Base-by-base conservation (phyloP, 1,284 basidiomycete genomes). In the Puccinia polysora region DNA sequence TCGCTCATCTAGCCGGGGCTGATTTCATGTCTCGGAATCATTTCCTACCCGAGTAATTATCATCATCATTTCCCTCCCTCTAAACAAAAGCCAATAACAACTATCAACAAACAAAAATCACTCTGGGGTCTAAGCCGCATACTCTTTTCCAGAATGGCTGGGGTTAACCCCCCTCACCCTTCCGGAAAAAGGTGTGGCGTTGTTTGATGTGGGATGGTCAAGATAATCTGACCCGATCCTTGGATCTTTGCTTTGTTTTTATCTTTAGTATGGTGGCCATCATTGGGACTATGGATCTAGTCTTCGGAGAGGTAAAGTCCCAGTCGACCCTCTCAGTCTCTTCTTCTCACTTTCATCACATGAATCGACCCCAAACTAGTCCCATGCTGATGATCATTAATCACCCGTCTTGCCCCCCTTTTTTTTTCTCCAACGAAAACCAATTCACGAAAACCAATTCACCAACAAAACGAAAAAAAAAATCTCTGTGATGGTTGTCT, bases 1-100 rank as follows among this genome's bases (percentile, higher is more conserved):
- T 96, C 77, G 90, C 92, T 38, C 92, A 95, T 81, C 84, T 95
- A 76, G 90, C 89, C 60, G 92, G 91, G 43, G 84, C 90, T 4
- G 93, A 96, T 81, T 95, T 96, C 79, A 94, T 96, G 89, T 91
- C 90, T 87, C 87, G 89, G 30, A 71, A 74, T 58, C 69, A 71
- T 47, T 71, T 71, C 55, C 38, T 71, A 34, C 69, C 69, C 20
- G 65, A 68, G 65, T 68, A 45, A n/a, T 12, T 32, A 52, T 30
- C 25, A 7, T 30, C 12, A n/a, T 52, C 8, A 4, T 50, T 36
- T 23, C 14, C 47, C 20, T 60, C 34, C n/a, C n/a, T 60, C 40
- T 4, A n/a, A n/a, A n/a, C n/a, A n/a, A n/a, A n/a, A n/a, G n/a
- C n/a, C n/a, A n/a, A n/a, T n/a, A n/a, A n/a, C n/a, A n/a, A 45